Evolutionary conservation across 1,284 basidiomycete species (phyloP), one percentile per base, ranked within the genome.

Genomic region (Sporisorium sorghi): DNA sequence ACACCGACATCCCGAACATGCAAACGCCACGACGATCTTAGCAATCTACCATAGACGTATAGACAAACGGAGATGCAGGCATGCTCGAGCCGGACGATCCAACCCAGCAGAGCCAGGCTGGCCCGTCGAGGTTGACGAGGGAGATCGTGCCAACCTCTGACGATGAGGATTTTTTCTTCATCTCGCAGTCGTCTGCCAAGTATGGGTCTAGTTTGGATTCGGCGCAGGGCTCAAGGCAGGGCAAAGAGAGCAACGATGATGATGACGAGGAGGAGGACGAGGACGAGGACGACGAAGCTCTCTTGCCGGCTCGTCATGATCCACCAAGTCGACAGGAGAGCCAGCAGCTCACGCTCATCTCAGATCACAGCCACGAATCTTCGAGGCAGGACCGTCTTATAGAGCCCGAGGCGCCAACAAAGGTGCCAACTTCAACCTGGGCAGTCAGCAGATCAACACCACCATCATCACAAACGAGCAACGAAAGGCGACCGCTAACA

Each of bases 141-240:
- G 51, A 63, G 39, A 43, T 73, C 11, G 64, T 73, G 0, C 59
- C 70, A 0, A 73, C 70, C 0, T 73, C 70, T 7, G 70, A 73
- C 40, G 64, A 73, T 17, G 70, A 73, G 30, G 70, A 73, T 14
- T 21, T 61, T 11, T 67, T 67, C 53, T 63, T 73, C 30, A 17
- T 73, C 3, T 73, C 70, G 12, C 70, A 67, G 47, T 47, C 68
- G 6, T 61, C 60, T 11, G 51, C 52, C 23, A 58, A 26, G 26
- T 35, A 51, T 12, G 52, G 43, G 0, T 59, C 51, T 6, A 56
- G 43, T 48, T 48, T 46, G 35, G 61, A 46, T 17, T 33, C 58
- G 5, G 37, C 28, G n/a, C 23, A 40, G n/a, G 14, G 26, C 24
- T 21, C 19, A 19, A 21, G 32, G 43, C 24, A 6, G 23, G 30